Evolutionary conservation across 2,329 filamentous ascomycete genomes (phyloP), one percentile per base, ranked within the genome.

Genomic region (Aureobasidium sp.): DNA sequence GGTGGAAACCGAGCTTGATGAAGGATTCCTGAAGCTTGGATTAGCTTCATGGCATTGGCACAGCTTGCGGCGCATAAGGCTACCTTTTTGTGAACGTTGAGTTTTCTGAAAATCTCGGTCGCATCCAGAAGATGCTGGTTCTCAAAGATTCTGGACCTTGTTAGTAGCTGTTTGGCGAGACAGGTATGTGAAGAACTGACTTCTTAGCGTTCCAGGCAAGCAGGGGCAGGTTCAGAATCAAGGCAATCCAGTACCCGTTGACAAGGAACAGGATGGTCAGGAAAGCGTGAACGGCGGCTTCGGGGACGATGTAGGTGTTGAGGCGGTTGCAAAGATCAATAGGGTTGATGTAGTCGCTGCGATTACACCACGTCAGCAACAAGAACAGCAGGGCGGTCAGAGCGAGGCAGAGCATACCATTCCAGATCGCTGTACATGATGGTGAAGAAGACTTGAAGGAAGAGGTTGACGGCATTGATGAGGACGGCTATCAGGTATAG

Each of bases 391-490:
- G n/a, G 38, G 48, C 19, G 24, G 32, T 21, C 12, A 40, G 24
- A 40, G 37, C 12, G 16, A 11, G 11, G 2, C 8, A 21, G 17
- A 32, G 19, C 88, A 67, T 77, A 95, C 90, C 93, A 98, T 86
- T 98, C 93, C 66, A 98, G 76, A 80, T 98, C 93, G 74, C 89
- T 95, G 77, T 97, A 98, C 94, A 98, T 98, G 70, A 98, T 98
- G 55, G 93, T 98, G 78, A 98, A 98, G 81, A 98, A 98, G 65
- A 98, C 93, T 78, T 98, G 94, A 55, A 98, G 81, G 75, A 98
- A 98, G 68, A 98, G 82, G 79, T 98, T 98, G 83, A 98, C 90
- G 77, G 93, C 93, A 78, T 98, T 98, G 79, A 98, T 94, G 71
- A 98, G 81, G 73, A 98, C 94, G 75, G 91, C 85, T 74, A 98